Percentiles rank a stretch among this genome's conserved stretches.
These are phyloP conservation scores for Backusella psychrophila DNA, from an alignment of 192 early-diverging fungal genomes.

Conservation along the genomic window DNA sequence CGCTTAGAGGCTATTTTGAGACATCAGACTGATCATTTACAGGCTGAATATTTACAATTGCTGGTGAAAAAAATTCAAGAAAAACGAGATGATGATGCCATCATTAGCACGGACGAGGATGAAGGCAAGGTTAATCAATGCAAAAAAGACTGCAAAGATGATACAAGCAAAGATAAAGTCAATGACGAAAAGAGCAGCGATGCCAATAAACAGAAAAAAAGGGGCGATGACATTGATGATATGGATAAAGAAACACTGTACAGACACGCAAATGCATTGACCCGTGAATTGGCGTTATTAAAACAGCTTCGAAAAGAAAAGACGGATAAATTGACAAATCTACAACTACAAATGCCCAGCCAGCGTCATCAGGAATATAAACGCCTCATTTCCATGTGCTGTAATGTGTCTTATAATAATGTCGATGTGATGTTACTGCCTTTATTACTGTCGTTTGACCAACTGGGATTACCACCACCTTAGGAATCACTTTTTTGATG, in stretches of 20 bases:
- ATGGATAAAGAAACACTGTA: constrained; percentile 26
- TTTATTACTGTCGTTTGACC: constrained; percentile 60
- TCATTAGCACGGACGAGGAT: not conserved
- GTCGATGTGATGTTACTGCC: constrained; percentile 60
- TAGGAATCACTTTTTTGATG: not conserved
- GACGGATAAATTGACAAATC: constrained; percentile 41
- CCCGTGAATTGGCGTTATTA: not conserved
- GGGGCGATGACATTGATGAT: constrained; percentile 6
- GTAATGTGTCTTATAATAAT: constrained; percentile 58
- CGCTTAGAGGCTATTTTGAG: constrained; percentile 27
- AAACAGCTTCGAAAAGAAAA: constrained; percentile 30
- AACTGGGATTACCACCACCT: constrained; percentile 1
- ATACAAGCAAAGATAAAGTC: constrained; percentile 20
- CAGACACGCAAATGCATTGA: constrained; percentile 15
- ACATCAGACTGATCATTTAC: constrained; percentile 32
- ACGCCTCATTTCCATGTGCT: constrained; percentile 63
- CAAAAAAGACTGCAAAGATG: too few species aligned
- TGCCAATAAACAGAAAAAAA: not conserved
- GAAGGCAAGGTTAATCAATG: not conserved
- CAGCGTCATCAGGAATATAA: constrained; percentile 61
- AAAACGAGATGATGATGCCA: not conserved
- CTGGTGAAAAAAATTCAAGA: not conserved
- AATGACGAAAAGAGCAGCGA: not conserved
- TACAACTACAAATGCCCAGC: constrained; percentile 35
- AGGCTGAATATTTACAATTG: constrained; percentile 5